Percentiles rank a stretch among this genome's conserved stretches.
Evolutionary conservation across 2,329 filamentous ascomycete genomes (phyloP).

Genomic region (Rutstroemia sp.): DNA sequence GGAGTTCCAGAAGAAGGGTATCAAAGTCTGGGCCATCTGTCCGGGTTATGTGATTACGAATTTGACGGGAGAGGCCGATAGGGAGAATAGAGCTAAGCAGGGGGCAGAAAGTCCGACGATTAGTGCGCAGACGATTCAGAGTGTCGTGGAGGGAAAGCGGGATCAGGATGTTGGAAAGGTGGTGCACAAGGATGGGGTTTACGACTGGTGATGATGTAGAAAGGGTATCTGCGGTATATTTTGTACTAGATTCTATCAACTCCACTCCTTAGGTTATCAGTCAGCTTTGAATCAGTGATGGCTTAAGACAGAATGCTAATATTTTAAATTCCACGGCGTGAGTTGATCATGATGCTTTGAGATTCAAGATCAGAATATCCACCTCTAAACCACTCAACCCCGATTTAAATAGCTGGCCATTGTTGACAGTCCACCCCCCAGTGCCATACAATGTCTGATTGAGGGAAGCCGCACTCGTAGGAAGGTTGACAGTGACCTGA

Average conservation of each 20-base stretch:
- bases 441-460: constrained; percentile 19
- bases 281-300: no score
- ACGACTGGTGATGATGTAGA: neutral
- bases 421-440: constrained; percentile 16
- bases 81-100: neutral
- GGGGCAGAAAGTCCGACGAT: neutral
- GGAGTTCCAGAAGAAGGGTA: constrained; percentile 8
- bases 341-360: neutral
- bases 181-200: neutral
- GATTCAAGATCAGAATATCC: constrained; percentile 17
- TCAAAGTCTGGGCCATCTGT: constrained; percentile 27
- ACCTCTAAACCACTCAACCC: constrained; percentile 22
- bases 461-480: constrained; percentile 5
- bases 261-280: no score
- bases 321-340: neutral
- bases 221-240: no score
- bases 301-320: no score
- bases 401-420: constrained; percentile 15
- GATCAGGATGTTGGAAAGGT: neutral
- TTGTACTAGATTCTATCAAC: no score
- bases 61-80: constrained; percentile 12
- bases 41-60: constrained; percentile 33
- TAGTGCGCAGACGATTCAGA: neutral
- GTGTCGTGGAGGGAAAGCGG: neutral
- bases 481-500: constrained; percentile 17